Evolutionary conservation across 208 protist genomes (phyloP), one percentile per base, ranked within the genome.

Genomic region (Trypanosoma platydactyli): DNA sequence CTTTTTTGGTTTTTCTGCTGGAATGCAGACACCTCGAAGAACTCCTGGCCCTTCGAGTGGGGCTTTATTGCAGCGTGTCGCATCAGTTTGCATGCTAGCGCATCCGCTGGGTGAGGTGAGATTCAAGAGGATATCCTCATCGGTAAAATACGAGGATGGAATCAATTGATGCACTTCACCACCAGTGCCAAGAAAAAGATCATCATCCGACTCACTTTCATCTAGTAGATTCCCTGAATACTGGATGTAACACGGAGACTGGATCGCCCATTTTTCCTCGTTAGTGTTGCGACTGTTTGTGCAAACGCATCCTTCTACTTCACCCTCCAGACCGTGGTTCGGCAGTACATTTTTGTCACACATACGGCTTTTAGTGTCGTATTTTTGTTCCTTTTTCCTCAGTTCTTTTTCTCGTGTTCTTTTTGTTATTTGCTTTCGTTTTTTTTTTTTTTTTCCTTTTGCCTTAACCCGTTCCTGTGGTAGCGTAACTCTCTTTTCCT

Each of bases 21-120:
- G 64, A 41, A 71, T 56, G 38, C 46, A 56, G 15, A 71, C 65
- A 29, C 65, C 65, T 7, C 65, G 65, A 11, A 71, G 27, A 46
- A 71, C 65, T 27, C 65, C 65, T 6, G 65, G 65, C 1, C 65
- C 65, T 22, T 71, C 22, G 18, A 71, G 55, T 25, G 22, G 41
- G 20, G 56, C 18, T n/a, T 41, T 18, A 6, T 62, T n/a, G 6
- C 25, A 12, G 35, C 4, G 35, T 27, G 12, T 18, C 1, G 24
- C 41, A 33, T 50, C 41, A 1, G 41, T 11, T 22, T 42, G 45
- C 15, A 40, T 30, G 13, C 33, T 29, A 18, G 38, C 6, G 24
- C 18, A 35, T 20, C 20, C 20, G 22, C 9, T 51, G 40, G 16
- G n/a, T 38, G 50, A 9, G 2, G 13, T 50, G 35, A 58, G 20